Percentiles rank a stretch among this genome's conserved stretches.
phyloP scores from a whole-genome alignment of 176 grass and related monocot species.

The Canna indica region DNA sequence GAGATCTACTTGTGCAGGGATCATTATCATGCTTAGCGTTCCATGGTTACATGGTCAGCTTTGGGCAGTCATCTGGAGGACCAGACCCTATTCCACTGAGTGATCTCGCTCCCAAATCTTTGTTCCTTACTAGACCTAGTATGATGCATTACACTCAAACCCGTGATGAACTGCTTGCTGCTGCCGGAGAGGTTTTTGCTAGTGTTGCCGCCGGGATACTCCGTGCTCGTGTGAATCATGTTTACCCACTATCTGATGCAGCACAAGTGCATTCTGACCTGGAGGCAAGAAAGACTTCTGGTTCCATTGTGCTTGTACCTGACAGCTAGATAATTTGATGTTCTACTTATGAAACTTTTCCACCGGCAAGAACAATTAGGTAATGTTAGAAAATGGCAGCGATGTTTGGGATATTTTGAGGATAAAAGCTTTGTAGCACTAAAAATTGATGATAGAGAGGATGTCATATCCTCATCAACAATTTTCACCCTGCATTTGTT shows the following conservation, averaged over 20 bases:
- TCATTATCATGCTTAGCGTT: slow-evolving; percentile 35
- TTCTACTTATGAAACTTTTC: background rate
- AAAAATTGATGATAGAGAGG: too few relatives aligned
- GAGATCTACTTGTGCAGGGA: slow-evolving; percentile 17
- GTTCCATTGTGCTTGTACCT: slow-evolving; percentile 45
- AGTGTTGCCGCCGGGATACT: slow-evolving; percentile 19
- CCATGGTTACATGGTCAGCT: slow-evolving; percentile 44
- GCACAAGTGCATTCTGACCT: slow-evolving; percentile 38
- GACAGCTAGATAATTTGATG: slow-evolving; percentile 15
- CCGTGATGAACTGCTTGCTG: slow-evolving; percentile 35
- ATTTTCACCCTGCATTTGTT: too few relatives aligned
- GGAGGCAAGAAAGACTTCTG: slow-evolving; percentile 43
- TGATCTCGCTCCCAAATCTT: slow-evolving; percentile 46
- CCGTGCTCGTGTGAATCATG: slow-evolving; percentile 31
- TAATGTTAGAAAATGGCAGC: background rate
- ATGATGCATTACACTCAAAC: slow-evolving; percentile 44
- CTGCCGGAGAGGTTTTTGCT: slow-evolving; percentile 36
- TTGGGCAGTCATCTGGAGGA: slow-evolving; percentile 49
- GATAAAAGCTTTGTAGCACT: too few relatives aligned
- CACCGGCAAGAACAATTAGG: background rate
- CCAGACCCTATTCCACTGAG: slow-evolving; percentile 32
- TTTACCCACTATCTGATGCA: slow-evolving; percentile 44
- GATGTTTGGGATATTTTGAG: background rate
- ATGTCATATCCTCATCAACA: too few relatives aligned
- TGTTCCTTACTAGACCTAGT: slow-evolving; percentile 42